A percentile compares a stretch with the other conserved stretches of the same genome.
Conservation (phyloP, 257 asterid genomes). For the Solanum neorickii region DNA sequence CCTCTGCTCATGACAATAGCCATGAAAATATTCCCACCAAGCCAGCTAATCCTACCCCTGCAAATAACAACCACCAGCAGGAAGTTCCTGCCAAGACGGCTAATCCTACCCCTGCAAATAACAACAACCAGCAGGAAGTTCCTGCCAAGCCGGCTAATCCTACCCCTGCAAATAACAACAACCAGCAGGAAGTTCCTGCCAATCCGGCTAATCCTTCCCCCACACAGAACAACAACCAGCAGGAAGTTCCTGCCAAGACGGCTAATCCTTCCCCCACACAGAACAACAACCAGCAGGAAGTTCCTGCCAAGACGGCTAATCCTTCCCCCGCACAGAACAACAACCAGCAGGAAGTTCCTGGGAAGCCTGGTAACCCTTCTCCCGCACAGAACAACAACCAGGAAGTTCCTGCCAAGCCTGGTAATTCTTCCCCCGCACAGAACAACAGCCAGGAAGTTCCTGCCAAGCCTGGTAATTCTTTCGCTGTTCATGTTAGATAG, state of each 20-base stretch:
- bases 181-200: not conserved
- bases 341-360: not conserved
- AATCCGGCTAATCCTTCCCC: not conserved
- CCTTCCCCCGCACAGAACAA: not conserved
- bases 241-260: no score
- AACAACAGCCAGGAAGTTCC: not conserved
- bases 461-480: not conserved
- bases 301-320: not conserved
- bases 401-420: not conserved
- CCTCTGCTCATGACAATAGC: not conserved
- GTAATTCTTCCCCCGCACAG: not conserved
- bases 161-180: not conserved
- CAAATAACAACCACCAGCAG: not conserved
- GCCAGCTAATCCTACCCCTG: not conserved
- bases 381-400: not conserved
- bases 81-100: not conserved
- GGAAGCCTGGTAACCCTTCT: not conserved
- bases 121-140: not conserved
- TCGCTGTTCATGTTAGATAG: not conserved
- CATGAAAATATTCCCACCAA: not conserved
- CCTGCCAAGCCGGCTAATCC: not conserved
- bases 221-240: no score
- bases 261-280: no score
- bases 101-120: not conserved
- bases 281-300: not conserved